phyloP scores from a whole-genome alignment of 306 rosid species.

The Sphenostylis stenocarpa region DNA sequence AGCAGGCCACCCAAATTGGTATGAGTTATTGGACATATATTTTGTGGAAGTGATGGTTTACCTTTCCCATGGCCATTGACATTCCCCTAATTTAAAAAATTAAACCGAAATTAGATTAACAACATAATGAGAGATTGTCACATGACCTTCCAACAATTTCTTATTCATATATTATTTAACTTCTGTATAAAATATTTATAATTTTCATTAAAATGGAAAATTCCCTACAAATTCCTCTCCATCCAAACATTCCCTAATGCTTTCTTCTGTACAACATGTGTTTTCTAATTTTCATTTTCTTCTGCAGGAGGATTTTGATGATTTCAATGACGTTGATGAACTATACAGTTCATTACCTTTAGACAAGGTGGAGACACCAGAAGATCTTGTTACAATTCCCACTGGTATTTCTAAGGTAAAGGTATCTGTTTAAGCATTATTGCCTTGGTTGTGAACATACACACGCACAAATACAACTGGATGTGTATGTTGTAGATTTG shows the following conservation, averaged over 20 bases:
- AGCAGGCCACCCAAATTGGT: conserved; percentile 92
- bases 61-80: conserved; percentile 29
- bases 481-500: conserved; percentile 15
- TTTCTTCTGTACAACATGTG: background rate
- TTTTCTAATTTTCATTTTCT: background rate
- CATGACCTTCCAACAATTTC: conserved; percentile 3
- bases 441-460: conserved; percentile 18
- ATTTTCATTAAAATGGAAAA: conserved; percentile 25
- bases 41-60: conserved; percentile 21
- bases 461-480: background rate
- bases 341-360: conserved; percentile 79
- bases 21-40: conserved; percentile 33
- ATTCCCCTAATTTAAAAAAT: background rate
- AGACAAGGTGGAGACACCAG: conserved; percentile 92
- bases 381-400: conserved; percentile 84
- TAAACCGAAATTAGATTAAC: background rate
- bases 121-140: background rate
- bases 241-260: background rate
- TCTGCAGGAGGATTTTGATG: conserved; percentile 86
- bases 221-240: background rate
- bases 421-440: conserved; percentile 44
- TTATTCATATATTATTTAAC: background rate
- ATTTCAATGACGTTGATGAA: conserved; percentile 86
- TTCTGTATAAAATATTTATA: conserved; percentile 16
- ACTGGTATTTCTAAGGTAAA: conserved; percentile 92